Evolutionary conservation across 768 basidiomycete species (phyloP).

Genomic region (Russula abietina): DNA sequence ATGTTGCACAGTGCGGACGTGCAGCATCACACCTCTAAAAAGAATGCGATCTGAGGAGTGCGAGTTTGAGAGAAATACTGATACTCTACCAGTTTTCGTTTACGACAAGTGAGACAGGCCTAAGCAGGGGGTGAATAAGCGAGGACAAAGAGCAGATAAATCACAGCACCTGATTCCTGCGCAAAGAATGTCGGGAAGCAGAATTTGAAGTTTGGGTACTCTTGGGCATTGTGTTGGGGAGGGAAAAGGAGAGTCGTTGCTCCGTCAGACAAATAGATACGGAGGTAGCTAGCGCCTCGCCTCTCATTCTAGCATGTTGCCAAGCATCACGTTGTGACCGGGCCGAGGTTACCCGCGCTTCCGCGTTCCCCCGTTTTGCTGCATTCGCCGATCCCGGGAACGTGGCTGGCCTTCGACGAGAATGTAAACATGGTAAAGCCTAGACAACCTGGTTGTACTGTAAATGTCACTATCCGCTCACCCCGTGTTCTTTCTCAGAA

Average conservation of each 20-base stretch:
- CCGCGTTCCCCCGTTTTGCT: background rate
- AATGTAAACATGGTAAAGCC: background rate
- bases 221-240: slow-evolving; percentile 56
- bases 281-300: too few relatives aligned
- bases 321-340: slow-evolving; percentile 11
- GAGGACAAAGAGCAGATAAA: background rate
- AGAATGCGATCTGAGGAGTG: slow-evolving; percentile 12
- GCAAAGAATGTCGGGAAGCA: slow-evolving; percentile 53
- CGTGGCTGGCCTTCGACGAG: background rate
- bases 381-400: background rate
- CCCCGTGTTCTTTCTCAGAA: too few relatives aligned
- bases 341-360: background rate
- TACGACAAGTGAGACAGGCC: slow-evolving; percentile 80
- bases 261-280: background rate
- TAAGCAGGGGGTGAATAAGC: slow-evolving; percentile 30
- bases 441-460: too few relatives aligned
- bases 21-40: slow-evolving; percentile 81
- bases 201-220: slow-evolving; percentile 35
- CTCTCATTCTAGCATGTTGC: background rate
- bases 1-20: slow-evolving; percentile 80
- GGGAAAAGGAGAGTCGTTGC: background rate
- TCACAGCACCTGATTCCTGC: slow-evolving; percentile 63
- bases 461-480: too few relatives aligned
- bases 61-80: background rate
- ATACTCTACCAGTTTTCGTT: slow-evolving; percentile 66